A percentile compares a stretch with the other conserved stretches of the same genome.
Conservation (phyloP, 2,329 filamentous ascomycete genomes). For the Alternaria conjuncta region DNA sequence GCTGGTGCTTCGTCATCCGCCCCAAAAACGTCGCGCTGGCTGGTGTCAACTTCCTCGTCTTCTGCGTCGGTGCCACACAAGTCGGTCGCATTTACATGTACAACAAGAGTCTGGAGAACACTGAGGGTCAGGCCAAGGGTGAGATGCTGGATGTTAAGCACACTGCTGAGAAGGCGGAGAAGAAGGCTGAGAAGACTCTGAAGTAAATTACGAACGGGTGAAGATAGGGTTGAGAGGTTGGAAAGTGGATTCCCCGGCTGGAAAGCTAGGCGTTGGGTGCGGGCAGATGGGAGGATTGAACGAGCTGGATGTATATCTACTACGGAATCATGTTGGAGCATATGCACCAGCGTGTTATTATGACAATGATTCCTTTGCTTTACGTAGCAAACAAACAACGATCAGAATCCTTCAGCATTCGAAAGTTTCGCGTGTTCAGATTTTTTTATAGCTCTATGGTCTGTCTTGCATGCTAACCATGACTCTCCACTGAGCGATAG, state of each 20-base stretch:
- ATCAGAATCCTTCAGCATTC: background rate
- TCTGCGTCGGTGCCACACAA: slow-evolving; percentile 83
- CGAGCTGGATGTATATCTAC: background rate
- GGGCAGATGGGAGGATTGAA: background rate
- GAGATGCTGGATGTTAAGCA: slow-evolving; percentile 44
- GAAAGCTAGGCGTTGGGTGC: background rate
- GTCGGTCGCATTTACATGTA: slow-evolving; percentile 75
- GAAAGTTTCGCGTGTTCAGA: background rate
- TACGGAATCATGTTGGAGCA: background rate
- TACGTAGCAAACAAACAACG: background rate
- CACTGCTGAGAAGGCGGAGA: slow-evolving; percentile 38
- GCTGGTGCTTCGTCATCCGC: slow-evolving; percentile 98
- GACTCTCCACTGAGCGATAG: background rate
- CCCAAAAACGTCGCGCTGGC: slow-evolving; percentile 92
- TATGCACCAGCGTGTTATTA: background rate
- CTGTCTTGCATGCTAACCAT: background rate
- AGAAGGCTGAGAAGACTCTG: slow-evolving; percentile 20
- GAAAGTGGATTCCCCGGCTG: background rate
- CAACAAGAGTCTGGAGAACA: slow-evolving; percentile 65
- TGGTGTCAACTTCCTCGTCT: slow-evolving; percentile 98
- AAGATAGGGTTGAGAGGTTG: background rate
- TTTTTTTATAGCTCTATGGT: background rate
- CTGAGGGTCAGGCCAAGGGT: slow-evolving; percentile 48
- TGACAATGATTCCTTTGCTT: background rate
- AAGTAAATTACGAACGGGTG: background rate